phyloP scores from a whole-genome alignment of 164 flowering plant genomes.

The Aristolochia contorta region DNA sequence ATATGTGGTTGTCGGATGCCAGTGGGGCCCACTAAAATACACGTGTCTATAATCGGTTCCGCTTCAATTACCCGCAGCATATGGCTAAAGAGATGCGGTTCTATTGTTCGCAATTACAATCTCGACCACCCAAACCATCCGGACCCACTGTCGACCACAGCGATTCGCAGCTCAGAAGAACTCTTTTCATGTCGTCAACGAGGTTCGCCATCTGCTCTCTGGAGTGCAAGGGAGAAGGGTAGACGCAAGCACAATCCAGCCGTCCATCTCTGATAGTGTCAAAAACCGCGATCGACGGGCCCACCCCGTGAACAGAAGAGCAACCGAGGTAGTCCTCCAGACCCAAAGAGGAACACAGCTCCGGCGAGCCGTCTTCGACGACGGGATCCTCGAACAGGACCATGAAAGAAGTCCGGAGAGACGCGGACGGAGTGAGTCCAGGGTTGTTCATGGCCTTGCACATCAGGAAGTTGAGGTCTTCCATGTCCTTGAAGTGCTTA shows the following conservation, averaged over 20 bases:
- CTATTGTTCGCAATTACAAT: too few species aligned
- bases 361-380: conserved; percentile 24
- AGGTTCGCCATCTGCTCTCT: conserved; percentile 59
- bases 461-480: conserved; percentile 73
- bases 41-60: too few species aligned
- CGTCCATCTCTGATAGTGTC: conserved; percentile 55
- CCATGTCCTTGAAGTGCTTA: conserved; percentile 87
- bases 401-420: conserved; percentile 59
- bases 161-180: conserved; percentile 20
- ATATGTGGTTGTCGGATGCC: neutral
- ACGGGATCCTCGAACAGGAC: conserved; percentile 66
- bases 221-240: conserved; percentile 77
- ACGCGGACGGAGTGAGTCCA: conserved; percentile 50
- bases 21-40: neutral
- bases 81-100: too few species aligned
- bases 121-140: too few species aligned
- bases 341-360: conserved; percentile 27
- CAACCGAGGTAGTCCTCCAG: conserved; percentile 64
- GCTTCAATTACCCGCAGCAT: too few species aligned
- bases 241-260: conserved; percentile 59
- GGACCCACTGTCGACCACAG: neutral
- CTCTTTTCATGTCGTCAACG: conserved; percentile 45
- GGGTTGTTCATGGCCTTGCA: conserved; percentile 80
- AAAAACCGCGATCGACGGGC: conserved; percentile 62
- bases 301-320: conserved; percentile 65